phyloP scores from a whole-genome alignment of 177 flowering plant genomes.

The Vitis hybrid region DNA sequence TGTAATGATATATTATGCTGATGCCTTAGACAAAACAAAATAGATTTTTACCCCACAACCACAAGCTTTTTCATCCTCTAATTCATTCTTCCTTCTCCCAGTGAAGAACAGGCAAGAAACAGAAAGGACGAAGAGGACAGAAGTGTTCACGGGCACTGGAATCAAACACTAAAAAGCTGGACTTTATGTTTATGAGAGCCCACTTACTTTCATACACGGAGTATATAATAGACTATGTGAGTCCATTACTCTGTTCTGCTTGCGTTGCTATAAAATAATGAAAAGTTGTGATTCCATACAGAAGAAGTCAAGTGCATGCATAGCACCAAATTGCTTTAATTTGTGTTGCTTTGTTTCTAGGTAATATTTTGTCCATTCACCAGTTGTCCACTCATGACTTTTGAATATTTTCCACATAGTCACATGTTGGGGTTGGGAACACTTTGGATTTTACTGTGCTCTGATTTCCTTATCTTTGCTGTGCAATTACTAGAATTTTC shows the following conservation, averaged over 20 bases:
- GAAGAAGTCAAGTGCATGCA: neutral
- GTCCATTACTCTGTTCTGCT: neutral
- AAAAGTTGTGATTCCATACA: neutral
- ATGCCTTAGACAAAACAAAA: no score
- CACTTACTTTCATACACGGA: no score
- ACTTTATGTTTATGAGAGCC: neutral
- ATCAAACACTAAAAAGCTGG: neutral
- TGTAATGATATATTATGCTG: no score
- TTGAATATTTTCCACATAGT: neutral
- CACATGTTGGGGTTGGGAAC: no score
- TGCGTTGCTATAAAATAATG: neutral
- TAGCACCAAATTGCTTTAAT: neutral
- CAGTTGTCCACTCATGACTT: neutral
- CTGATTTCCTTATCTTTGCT: no score
- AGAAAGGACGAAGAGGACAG: slow-evolving; percentile 6
- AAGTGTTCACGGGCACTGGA: slow-evolving; percentile 6
- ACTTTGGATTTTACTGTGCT: no score
- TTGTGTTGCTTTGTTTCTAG: neutral
- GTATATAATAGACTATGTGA: no score
- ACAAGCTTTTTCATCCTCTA: no score
- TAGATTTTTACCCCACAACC: no score
- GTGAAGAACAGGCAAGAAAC: neutral
- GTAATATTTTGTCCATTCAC: neutral
- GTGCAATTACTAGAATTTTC: no score
- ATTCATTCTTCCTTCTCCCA: no score